Evolutionary conservation across 23 red algal species (phyloP), one percentile per base, ranked within the genome.

Genomic region (Chondrus crispus): DNA sequence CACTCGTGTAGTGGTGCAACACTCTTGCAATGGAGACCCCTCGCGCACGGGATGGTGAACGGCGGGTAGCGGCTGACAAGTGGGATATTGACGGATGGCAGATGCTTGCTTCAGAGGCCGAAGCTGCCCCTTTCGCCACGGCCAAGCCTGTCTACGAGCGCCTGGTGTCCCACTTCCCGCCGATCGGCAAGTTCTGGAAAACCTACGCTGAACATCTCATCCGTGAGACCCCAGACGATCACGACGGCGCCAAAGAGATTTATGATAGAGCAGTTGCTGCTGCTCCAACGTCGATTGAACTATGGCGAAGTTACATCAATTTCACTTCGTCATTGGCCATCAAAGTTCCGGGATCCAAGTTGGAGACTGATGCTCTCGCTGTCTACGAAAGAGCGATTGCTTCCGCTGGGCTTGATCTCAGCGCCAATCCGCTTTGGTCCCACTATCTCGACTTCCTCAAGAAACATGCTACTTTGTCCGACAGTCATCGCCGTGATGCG

Each of bases 401-500:
- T 13, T 60, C 57, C 19, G 77, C 87, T 41, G 95, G 95, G 35
- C 69, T 96, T 46, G 95, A 96, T 81, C 64, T 91, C 5, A 74
- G 54, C 8, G 81, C 88, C 33, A 70, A 88, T 85, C 62, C 78
- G 19, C 39, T 96, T 9, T 96, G 95, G 95, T 69, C 53, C 2
- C 88, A 90, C 40, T 96, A 91, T 82, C 87, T 96, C 62, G 81
- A 87, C 5, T 91, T 91, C 69, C 66, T 96, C 40, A 55, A 85
- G 28, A 88, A 90, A 29, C 88, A 89, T 46, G 89, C 74, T 29
- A 83, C 69, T 64, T 55, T 89, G 62, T 86, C 84, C 47, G 88
- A 93, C 47, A 93, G 76, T 32, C 84, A 91, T 40, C 90, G 91
- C 70, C 89, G 89, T 70, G 95, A 96, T 70, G 84, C 84, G 20